A percentile compares a stretch with the other conserved stretches of the same genome.
Conservation (phyloP, 1,284 basidiomycete genomes). For the Cryptococcus hybrid region DNA sequence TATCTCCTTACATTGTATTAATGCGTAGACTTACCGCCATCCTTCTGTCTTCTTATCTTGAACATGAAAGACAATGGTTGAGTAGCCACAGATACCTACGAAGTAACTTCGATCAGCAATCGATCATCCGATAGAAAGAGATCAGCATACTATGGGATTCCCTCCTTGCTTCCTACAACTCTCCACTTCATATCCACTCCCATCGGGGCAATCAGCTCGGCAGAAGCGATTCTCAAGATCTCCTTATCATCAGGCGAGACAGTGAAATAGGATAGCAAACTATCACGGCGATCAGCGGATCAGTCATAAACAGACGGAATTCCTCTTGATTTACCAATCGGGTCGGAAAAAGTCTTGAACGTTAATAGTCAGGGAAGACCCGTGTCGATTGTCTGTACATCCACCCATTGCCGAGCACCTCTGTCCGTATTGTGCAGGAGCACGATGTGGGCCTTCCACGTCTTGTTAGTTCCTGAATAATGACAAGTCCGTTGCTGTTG, state of each 20-base stretch:
- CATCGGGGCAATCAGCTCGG: constrained; percentile 21
- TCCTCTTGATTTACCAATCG: constrained; percentile 29
- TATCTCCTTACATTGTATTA: not conserved
- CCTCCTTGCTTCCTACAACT: constrained; percentile 19
- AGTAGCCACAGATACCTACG: constrained; percentile 31
- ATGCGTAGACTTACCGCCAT: not conserved
- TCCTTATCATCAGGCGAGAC: constrained; percentile 47
- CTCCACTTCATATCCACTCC: constrained; percentile 20
- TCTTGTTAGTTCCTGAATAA: not conserved
- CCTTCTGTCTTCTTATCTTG: constrained; percentile 23
- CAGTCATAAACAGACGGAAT: not conserved
- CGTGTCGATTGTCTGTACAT: constrained; percentile 36
- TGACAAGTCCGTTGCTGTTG: not conserved
- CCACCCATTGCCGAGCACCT: constrained; percentile 19
- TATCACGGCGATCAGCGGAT: constrained; percentile 8
- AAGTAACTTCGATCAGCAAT: not conserved
- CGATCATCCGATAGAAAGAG: not conserved
- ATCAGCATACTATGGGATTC: not conserved
- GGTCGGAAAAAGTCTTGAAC: constrained; percentile 52
- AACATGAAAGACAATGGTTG: constrained; percentile 44
- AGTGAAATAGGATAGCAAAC: constrained; percentile 49
- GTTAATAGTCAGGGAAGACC: constrained; percentile 51
- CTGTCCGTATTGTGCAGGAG: constrained; percentile 21
- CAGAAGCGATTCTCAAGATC: constrained; percentile 34
- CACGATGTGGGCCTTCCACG: constrained; percentile 25